A percentile compares a stretch with the other conserved stretches of the same genome.
Conservation (phyloP, 2,329 filamentous ascomycete species). For the Alternaria sp. region DNA sequence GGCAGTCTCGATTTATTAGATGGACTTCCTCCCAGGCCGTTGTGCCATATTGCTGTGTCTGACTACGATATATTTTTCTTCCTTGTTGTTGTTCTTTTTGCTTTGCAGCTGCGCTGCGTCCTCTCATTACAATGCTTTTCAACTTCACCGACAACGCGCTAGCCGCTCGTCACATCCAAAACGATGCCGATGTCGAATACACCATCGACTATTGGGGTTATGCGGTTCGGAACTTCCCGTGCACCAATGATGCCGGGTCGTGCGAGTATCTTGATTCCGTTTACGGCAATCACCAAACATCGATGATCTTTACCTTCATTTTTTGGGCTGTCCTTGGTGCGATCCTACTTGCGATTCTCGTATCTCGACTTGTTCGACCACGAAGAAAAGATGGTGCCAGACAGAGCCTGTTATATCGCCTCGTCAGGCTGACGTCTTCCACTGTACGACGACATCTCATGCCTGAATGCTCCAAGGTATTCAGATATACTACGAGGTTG, state of each 20-base stretch:
- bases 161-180: slow-evolving; percentile 10
- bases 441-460: neutral
- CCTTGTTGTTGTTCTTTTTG: neutral
- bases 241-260: slow-evolving; percentile 4
- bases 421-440: neutral
- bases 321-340: slow-evolving; percentile 8
- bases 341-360: neutral
- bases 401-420: slow-evolving; percentile 7
- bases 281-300: slow-evolving; percentile 6
- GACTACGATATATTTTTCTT: neutral
- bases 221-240: slow-evolving; percentile 7
- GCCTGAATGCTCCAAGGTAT: slow-evolving; percentile 5
- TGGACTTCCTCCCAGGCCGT: neutral
- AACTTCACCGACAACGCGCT: slow-evolving; percentile 4
- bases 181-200: slow-evolving; percentile 3
- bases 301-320: slow-evolving; percentile 10
- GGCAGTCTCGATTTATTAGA: neutral
- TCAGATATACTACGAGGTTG: slow-evolving; percentile 4
- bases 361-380: slow-evolving; percentile 3
- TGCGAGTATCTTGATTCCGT: slow-evolving; percentile 11
- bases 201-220: slow-evolving; percentile 13
- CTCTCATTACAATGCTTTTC: slow-evolving; percentile 5
- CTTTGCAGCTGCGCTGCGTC: slow-evolving; percentile 10
- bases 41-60: neutral
- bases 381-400: neutral